Percentiles rank a stretch among this genome's conserved stretches.
phyloP scores from a whole-genome alignment of 179 eudicot species.

The Amaranthus tricolor region DNA sequence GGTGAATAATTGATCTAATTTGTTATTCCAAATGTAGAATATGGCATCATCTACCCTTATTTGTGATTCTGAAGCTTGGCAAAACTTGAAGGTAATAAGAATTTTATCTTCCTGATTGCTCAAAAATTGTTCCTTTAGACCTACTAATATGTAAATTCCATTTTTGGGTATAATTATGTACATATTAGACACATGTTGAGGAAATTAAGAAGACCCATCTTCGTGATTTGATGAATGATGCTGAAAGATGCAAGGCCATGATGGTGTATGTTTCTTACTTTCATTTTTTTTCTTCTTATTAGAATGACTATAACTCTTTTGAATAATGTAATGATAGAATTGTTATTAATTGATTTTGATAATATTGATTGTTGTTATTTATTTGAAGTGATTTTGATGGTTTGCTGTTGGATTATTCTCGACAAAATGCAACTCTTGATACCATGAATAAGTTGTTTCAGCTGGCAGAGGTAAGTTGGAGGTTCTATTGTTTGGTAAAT shows the following conservation, averaged over 20 bases:
- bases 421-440: slow-evolving; percentile 73
- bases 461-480: slow-evolving; percentile 74
- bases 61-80: slow-evolving; percentile 74
- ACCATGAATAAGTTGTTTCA: slow-evolving; percentile 68
- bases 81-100: slow-evolving; percentile 56
- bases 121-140: neutral
- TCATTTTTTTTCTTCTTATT: neutral
- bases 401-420: slow-evolving; percentile 76
- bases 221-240: slow-evolving; percentile 78
- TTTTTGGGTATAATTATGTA: slow-evolving; percentile 1
- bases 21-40: slow-evolving; percentile 36
- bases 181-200: slow-evolving; percentile 72
- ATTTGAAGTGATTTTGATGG: slow-evolving; percentile 73
- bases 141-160: neutral
- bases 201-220: slow-evolving; percentile 81
- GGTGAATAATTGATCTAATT: neutral
- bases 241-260: slow-evolving; percentile 84
- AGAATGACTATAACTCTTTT: neutral
- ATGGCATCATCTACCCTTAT: slow-evolving; percentile 73
- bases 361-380: slow-evolving; percentile 1
- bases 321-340: neutral
- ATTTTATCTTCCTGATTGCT: neutral
- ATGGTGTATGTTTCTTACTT: slow-evolving; percentile 59
- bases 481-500: neutral
- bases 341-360: neutral